phyloP scores from a whole-genome alignment of 78 protist genomes.

The Emiliania huxleyi region DNA sequence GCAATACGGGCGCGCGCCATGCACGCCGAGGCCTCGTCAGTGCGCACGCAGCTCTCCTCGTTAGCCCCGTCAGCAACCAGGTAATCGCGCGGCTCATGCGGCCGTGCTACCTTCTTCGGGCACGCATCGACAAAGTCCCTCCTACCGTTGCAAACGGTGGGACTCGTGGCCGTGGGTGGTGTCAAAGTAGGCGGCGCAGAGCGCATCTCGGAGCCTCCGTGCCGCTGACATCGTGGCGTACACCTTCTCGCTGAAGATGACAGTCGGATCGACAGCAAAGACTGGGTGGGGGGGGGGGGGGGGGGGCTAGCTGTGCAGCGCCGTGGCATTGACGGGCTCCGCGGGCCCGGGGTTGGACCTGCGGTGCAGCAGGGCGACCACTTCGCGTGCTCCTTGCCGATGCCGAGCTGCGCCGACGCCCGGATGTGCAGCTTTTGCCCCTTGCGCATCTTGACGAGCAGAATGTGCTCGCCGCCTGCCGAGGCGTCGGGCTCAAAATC shows the following conservation, averaged over 20 bases:
- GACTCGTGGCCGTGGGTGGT: too few species aligned
- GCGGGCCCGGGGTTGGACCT: background rate
- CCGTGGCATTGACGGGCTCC: background rate
- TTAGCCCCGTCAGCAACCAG: too few species aligned
- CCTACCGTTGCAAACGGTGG: too few species aligned
- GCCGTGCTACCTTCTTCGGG: background rate
- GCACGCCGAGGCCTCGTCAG: background rate
- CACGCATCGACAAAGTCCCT: background rate
- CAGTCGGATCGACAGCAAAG: too few species aligned
- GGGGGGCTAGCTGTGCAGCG: too few species aligned
- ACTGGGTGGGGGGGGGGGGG: too few species aligned
- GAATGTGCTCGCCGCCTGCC: constrained; percentile 28
- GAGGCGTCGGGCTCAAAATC: background rate
- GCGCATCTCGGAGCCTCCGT: too few species aligned
- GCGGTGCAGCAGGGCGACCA: constrained; percentile 47
- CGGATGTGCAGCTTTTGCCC: constrained; percentile 67
- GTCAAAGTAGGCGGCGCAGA: too few species aligned
- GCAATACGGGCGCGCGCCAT: background rate
- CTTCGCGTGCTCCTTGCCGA: constrained; percentile 90
- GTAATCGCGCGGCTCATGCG: too few species aligned
- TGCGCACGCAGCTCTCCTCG: background rate
- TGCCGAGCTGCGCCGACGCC: constrained; percentile 65
- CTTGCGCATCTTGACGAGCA: constrained; percentile 68
- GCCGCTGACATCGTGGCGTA: background rate
- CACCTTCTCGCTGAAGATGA: too few species aligned